Conservation (phyloP, 805 yeast species). For the Kuraishia piskuri region DNA sequence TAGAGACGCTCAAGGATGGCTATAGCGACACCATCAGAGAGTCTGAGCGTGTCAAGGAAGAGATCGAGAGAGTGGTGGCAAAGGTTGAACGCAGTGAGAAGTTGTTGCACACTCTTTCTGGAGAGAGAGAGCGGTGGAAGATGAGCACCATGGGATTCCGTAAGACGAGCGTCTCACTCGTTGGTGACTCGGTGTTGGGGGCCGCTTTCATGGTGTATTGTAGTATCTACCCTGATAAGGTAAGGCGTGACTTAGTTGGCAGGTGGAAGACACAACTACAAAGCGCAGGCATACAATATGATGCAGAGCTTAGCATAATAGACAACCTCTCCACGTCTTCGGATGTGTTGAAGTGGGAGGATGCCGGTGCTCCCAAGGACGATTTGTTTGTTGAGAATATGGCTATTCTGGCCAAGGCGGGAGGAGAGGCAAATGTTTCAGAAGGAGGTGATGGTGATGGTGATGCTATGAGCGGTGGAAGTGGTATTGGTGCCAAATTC, state of each 20-base stretch:
- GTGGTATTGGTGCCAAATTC: conserved; percentile 14
- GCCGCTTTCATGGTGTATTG: conserved; percentile 55
- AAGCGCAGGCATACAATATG: conserved; percentile 28
- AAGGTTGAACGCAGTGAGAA: conserved; percentile 56
- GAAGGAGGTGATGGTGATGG: neutral
- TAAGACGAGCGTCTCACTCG: conserved; percentile 31
- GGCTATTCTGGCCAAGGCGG: conserved; percentile 29
- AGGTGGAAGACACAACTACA: conserved; percentile 22
- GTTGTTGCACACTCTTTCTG: conserved; percentile 53
- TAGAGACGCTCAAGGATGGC: conserved; percentile 54
- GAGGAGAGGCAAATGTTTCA: neutral
- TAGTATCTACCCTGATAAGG: conserved; percentile 47
- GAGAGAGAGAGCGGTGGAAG: conserved; percentile 74
- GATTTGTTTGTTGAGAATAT: conserved; percentile 58
- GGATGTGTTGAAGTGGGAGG: conserved; percentile 42
- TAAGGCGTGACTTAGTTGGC: conserved; percentile 27
- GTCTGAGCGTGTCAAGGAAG: conserved; percentile 63
- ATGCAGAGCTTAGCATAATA: conserved; percentile 23
- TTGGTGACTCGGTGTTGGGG: conserved; percentile 59
- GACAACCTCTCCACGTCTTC: conserved; percentile 30
- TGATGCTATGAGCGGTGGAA: conserved; percentile 6
- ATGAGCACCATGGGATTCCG: conserved; percentile 43
- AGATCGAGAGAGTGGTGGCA: conserved; percentile 52
- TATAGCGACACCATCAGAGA: conserved; percentile 76
- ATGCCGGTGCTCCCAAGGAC: conserved; percentile 46